These are phyloP conservation scores for Cryphonectria carpinicola DNA, from an alignment of 2,329 filamentous ascomycete species.

Conservation along the genomic window DNA sequence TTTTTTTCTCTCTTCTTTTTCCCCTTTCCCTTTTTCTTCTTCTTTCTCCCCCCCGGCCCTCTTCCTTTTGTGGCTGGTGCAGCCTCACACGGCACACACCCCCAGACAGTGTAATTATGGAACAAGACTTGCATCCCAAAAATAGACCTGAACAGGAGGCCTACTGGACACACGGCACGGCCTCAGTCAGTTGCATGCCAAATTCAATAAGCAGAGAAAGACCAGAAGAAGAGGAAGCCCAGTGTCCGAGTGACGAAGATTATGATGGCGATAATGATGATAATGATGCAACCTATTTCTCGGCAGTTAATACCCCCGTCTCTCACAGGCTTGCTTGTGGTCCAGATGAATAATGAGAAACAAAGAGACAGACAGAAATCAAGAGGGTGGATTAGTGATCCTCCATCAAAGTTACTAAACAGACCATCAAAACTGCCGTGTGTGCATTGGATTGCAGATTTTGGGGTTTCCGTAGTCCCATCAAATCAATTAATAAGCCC, in stretches of 20 bases:
- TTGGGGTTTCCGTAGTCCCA: not conserved
- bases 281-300: not conserved
- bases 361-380: not conserved
- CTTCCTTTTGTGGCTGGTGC: slow-evolving; percentile 7
- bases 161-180: not conserved
- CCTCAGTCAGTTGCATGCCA: not conserved
- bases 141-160: not conserved
- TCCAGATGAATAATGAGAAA: not conserved
- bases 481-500: not conserved
- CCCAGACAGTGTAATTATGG: not conserved
- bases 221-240: not conserved
- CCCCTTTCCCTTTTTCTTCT: not conserved
- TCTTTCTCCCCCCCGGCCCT: not conserved
- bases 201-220: not conserved
- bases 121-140: not conserved
- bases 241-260: not conserved
- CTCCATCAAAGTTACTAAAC: not conserved
- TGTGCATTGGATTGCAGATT: not conserved
- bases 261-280: not conserved
- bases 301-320: not conserved
- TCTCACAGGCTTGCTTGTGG: not conserved
- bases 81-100: not conserved
- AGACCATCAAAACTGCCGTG: not conserved
- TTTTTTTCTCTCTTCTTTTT: not conserved
- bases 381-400: not conserved